Percentiles rank a stretch among this genome's conserved stretches.
Conservation (phyloP, 2,329 filamentous ascomycete genomes). For the Trichoderma atroviride region DNA sequence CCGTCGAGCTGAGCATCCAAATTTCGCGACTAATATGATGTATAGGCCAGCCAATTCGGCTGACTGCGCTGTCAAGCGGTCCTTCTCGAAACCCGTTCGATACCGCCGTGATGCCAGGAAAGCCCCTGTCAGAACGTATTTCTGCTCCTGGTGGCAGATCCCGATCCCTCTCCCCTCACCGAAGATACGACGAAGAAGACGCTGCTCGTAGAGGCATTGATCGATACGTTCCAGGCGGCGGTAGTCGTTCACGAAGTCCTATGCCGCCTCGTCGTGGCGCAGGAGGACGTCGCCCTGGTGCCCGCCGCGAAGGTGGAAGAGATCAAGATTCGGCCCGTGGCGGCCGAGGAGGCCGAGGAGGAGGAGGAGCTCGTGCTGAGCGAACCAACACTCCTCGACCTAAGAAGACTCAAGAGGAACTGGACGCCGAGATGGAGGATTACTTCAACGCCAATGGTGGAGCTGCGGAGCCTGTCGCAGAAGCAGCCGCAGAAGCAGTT, state of each 20-base stretch:
- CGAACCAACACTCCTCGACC: slow-evolving; percentile 65
- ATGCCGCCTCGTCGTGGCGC: slow-evolving; percentile 51
- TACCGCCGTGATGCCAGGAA: slow-evolving; percentile 56
- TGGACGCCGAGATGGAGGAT: slow-evolving; percentile 96
- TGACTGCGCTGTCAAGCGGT: slow-evolving; percentile 65
- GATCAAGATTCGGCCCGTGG: slow-evolving; percentile 40
- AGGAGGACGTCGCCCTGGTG: slow-evolving; percentile 55
- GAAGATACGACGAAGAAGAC: slow-evolving; percentile 55
- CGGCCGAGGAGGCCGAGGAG: slow-evolving; percentile 41
- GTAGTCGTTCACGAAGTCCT: slow-evolving; percentile 61
- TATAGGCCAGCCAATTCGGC: slow-evolving; percentile 74
- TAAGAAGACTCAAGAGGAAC: slow-evolving; percentile 86
- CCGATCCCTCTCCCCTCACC: slow-evolving; percentile 61
- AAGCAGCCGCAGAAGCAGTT: slow-evolving; percentile 33
- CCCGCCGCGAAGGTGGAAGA: slow-evolving; percentile 46
- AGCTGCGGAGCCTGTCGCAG: slow-evolving; percentile 28
- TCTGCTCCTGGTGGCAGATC: slow-evolving; percentile 59
- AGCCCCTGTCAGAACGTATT: slow-evolving; percentile 63
- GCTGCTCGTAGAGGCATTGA: slow-evolving; percentile 71
- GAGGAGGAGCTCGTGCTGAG: slow-evolving; percentile 42
- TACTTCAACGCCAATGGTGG: slow-evolving; percentile 67
- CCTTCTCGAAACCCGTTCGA: slow-evolving; percentile 59
- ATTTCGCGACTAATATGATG: background rate
- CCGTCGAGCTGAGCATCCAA: background rate
- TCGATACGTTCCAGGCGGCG: slow-evolving; percentile 70